A percentile compares a stretch with the other conserved stretches of the same genome.
Conservation (phyloP, 2,329 filamentous ascomycete genomes). For the Fusarium equiseti region DNA sequence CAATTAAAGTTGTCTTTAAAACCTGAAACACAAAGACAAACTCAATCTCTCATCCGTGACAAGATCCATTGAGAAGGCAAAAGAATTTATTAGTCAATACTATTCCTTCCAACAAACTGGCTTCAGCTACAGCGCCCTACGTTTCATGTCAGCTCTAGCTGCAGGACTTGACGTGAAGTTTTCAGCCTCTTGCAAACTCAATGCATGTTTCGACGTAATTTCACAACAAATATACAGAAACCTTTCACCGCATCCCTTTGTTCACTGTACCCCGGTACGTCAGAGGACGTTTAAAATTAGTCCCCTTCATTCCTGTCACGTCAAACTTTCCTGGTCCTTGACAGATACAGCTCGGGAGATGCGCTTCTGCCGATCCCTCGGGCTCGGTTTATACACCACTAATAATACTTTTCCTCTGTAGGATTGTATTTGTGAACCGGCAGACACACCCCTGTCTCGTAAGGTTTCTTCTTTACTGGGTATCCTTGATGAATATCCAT, state of each 20-base stretch:
- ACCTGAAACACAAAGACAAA: constrained; percentile 29
- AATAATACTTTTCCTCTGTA: not conserved
- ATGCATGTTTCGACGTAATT: constrained; percentile 11
- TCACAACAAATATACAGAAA: not conserved
- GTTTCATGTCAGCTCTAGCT: constrained; percentile 12
- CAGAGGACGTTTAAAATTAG: constrained; percentile 5
- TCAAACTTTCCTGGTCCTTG: constrained; percentile 17
- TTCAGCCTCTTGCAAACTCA: constrained; percentile 19
- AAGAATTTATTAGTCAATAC: not conserved
- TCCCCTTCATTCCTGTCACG: constrained; percentile 1
- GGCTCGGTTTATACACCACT: constrained; percentile 3
- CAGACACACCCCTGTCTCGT: constrained; percentile 7
- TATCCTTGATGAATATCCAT: not conserved
- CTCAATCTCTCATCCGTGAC: constrained; percentile 23
- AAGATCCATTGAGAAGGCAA: not conserved
- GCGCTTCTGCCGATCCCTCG: constrained; percentile 28
- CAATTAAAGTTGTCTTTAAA: constrained; percentile 8
- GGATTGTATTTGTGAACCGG: not conserved
- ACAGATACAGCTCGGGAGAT: constrained; percentile 2
- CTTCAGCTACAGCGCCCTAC: constrained; percentile 1
- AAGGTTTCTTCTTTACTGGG: constrained; percentile 5
- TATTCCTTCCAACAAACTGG: not conserved
- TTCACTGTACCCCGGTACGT: not conserved
- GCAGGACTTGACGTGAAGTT: not conserved
- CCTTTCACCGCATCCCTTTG: not conserved